phyloP scores from a whole-genome alignment of 2,329 filamentous ascomycete species.

The Juglanconis oblonga region DNA sequence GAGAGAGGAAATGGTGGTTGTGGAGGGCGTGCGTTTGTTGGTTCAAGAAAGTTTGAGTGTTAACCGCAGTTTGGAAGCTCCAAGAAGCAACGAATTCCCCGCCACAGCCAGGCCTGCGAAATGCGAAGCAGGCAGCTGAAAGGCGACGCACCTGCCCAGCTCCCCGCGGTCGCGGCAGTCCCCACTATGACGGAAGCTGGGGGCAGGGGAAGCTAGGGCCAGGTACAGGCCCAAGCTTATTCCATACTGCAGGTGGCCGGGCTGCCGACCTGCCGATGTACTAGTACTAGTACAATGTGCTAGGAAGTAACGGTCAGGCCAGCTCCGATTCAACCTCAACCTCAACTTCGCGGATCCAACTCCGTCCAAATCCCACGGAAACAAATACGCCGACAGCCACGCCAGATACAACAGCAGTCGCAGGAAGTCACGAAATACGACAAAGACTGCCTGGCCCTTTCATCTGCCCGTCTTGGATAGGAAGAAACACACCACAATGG shows the following conservation, averaged over 20 bases:
- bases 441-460: neutral
- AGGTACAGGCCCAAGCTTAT: constrained; percentile 1
- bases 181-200: constrained; percentile 10
- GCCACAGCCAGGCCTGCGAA: neutral
- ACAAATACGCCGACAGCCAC: neutral
- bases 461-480: neutral
- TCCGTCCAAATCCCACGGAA: neutral
- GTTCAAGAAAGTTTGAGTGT: no score
- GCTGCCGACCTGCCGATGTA: neutral
- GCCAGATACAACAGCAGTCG: neutral
- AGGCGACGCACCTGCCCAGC: neutral
- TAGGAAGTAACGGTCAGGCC: neutral
- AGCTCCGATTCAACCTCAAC: neutral
- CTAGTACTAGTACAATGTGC: neutral
- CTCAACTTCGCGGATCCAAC: neutral
- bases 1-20: neutral
- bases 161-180: neutral
- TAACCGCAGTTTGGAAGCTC: no score
- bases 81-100: neutral
- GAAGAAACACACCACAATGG: constrained; percentile 38
- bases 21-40: neutral
- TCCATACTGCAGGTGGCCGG: neutral
- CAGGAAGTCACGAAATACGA: neutral
- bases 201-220: constrained; percentile 11
- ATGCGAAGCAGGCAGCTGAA: constrained; percentile 5